Conservation (phyloP, 345 rosid species). For the Syzygium grande region DNA sequence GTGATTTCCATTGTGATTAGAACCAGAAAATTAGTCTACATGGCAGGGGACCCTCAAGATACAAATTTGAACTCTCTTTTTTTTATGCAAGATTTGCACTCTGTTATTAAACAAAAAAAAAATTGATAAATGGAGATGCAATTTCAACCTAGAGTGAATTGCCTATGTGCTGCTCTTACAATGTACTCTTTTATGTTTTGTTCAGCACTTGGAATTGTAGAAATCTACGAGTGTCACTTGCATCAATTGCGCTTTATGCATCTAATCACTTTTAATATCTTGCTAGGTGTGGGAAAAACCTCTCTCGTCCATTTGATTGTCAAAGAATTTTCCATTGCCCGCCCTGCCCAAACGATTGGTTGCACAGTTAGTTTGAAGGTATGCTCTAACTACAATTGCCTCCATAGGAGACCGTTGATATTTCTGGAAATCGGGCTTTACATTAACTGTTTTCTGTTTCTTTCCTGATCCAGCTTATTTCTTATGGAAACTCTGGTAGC, state of each 20-base stretch:
- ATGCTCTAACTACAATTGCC: not conserved
- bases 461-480: conserved; percentile 40
- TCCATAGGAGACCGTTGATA: not conserved
- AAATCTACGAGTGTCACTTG: not conserved
- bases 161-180: not conserved
- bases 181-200: not conserved
- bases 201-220: not conserved
- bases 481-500: conserved; percentile 76
- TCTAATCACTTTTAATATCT: not conserved
- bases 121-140: not conserved
- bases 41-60: not conserved
- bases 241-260: not conserved
- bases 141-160: not conserved
- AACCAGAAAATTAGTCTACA: not conserved
- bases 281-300: conserved; percentile 86
- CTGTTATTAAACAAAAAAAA: not conserved
- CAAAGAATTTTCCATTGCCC: conserved; percentile 61
- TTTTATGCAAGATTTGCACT: not conserved
- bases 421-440: not conserved
- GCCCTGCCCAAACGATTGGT: conserved; percentile 93
- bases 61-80: not conserved
- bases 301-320: conserved; percentile 85
- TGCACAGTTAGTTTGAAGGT: conserved; percentile 97
- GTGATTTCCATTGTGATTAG: not conserved
- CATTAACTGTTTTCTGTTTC: not conserved